Conservation (phyloP, 2,329 filamentous ascomycete species). For the Diaporthe batatas region DNA sequence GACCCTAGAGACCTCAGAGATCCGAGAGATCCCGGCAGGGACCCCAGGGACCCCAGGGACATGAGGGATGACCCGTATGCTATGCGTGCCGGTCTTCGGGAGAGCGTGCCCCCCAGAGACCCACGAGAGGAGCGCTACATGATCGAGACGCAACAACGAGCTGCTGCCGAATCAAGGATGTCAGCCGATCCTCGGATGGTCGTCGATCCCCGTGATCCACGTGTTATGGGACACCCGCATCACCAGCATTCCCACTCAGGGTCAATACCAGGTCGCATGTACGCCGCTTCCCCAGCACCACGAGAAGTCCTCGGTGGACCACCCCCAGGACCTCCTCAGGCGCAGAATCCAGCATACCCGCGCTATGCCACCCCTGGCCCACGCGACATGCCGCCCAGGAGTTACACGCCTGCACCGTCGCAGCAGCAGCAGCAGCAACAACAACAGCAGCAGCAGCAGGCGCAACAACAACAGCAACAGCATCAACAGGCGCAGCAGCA, state of each 20-base stretch:
- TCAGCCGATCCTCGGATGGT: conserved; percentile 39
- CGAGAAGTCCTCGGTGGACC: conserved; percentile 38
- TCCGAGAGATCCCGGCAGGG: too few relatives aligned
- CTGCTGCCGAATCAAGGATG: conserved; percentile 37
- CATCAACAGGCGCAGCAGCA: conserved; percentile 15
- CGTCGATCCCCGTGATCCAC: conserved; percentile 39
- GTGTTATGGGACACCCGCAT: conserved; percentile 39
- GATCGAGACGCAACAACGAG: conserved; percentile 38
- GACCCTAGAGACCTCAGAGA: conserved; percentile 1
- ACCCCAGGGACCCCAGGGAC: background rate
- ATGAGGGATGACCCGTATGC: conserved; percentile 39
- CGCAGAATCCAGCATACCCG: conserved; percentile 34
- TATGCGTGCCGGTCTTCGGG: conserved; percentile 34
- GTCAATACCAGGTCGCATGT: conserved; percentile 36
- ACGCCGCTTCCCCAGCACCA: conserved; percentile 36
- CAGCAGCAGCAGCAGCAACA: background rate
- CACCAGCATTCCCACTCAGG: conserved; percentile 42
- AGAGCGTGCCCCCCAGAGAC: conserved; percentile 28
- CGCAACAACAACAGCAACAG: conserved; percentile 1
- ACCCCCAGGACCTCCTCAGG: conserved; percentile 35
- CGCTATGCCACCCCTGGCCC: conserved; percentile 40
- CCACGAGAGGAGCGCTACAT: conserved; percentile 40
- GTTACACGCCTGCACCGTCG: conserved; percentile 38
- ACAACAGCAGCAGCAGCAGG: background rate
- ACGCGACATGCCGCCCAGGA: conserved; percentile 38